Evolutionary conservation across 1,284 basidiomycete species (phyloP), one percentile per base, ranked within the genome.

Genomic region (Rhodotorula sp.): DNA sequence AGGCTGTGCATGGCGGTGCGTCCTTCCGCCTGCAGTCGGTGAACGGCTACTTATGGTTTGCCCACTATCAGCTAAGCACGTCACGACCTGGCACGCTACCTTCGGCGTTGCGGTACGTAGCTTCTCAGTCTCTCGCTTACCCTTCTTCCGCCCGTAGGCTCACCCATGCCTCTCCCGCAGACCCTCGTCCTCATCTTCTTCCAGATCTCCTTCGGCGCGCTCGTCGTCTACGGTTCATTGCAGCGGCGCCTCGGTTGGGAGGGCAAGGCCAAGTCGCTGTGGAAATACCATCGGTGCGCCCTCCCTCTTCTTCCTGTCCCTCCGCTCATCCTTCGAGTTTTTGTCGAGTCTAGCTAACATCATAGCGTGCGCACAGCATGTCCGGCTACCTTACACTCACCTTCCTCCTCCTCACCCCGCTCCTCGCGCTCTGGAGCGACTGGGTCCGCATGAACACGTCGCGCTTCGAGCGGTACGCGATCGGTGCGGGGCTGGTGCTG

Each of bases 231-330:
- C 64, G 34, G 75, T 4, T 73, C 75, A 3, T 61, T 74, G 19
- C 67, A 61, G 48, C 60, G 44, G 32, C 27, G 27, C 10, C n/a
- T 78, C 32, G 75, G 75, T 22, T 69, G 73, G 12, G 61, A 69
- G 39, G 64, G 32, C 21, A 46, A 56, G 13, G 78, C 76, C 1
- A 78, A 77, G 56, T 1, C 36, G 15, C 44, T 74, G 3, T 78
- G 76, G 76, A 78, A 78, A 56, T 77, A 75, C 39, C 78, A 78
- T 59, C 71, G 77, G 72, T 70, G 8, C 62, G 62, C 37, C 27
- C 34, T 37, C 36, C 10, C 36, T n/a, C 29, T 32, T 36, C 48
- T 32, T 19, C 21, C 32, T 25, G 21, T 4, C 9, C n/a, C n/a
- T 17, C 50, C 9, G 12, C 29, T 19, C 36, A 29, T 19, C 46